Base-by-base conservation (phyloP, 305 asterid species). In the Fraxinus latifolia region DNA sequence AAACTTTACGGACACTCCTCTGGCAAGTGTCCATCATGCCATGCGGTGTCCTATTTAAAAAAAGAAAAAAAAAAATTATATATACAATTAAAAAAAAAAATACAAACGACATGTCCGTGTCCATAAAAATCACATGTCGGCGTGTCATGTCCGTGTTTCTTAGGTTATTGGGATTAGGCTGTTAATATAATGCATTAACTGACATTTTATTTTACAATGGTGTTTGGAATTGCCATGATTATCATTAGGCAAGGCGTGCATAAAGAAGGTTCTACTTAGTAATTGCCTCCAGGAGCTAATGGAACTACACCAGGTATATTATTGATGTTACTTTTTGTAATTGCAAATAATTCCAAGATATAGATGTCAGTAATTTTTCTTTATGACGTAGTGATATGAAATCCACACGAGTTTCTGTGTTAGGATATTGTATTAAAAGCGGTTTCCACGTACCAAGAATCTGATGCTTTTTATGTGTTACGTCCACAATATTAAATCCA, bases 221-320 rank as follows among this genome's bases (percentile, higher is more conserved):
- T 60, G 65, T 73, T 79, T 82, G 31, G n/a, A 68, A 77, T 75
- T 75, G 53, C 50, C 71, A 23, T 32, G 37, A 53, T 83, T 67
- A 82, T 80, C 82, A 70, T 86, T 94, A 96, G 99, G 99, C 78
- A 96, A 95, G 89, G 99, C 98, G 50, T 96, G 98, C 93, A 95
- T 96, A 88, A 96, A 96, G 91, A 96, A 96, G 87, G 94, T 96
- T 55, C 91, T 96, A 80, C 98, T 96, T 36, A 96, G 99, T 89
- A 95, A 95, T 90, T 96, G 99, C 85, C 98, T 96, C 79, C 99
- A 96, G 89, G 98, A 96, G 90, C 93, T 96, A 81, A 96, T 96
- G 99, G 99, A 96, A 87, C 90, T 96, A 70, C 99, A 96, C 91
- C 99, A 95, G 99, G 99, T 95, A 87, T 76, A 7, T 84, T 81